These are phyloP conservation scores for Bipolaris gigantea DNA, from an alignment of 2,329 filamentous ascomycete species.

Conservation along the genomic window DNA sequence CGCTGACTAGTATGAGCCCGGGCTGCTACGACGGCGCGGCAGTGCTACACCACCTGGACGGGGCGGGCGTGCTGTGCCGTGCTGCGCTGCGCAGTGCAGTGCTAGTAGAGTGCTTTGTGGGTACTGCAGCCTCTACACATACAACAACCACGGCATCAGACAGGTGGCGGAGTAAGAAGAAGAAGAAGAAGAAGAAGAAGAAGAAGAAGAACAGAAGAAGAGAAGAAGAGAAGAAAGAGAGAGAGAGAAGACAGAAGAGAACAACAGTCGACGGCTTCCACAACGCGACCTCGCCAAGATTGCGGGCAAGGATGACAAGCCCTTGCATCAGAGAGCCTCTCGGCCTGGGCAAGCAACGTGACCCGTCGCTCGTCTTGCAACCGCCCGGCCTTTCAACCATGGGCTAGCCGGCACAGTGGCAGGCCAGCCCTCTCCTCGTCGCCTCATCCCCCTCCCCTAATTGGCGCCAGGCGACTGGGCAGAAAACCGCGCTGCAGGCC, in stretches of 20 bases:
- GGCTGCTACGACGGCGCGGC: conserved; percentile 11
- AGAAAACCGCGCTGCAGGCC: background rate
- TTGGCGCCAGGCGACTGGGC: background rate
- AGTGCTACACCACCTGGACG: background rate
- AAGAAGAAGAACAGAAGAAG: background rate
- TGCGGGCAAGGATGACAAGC: conserved; percentile 13
- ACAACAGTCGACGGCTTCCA: conserved; percentile 11
- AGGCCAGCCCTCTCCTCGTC: background rate
- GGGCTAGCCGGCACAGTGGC: background rate
- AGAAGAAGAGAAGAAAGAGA: background rate
- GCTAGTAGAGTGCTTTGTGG: too few species aligned
- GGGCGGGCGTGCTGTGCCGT: too few species aligned
- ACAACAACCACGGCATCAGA: too few species aligned
- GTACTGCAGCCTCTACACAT: too few species aligned
- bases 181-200: background rate
- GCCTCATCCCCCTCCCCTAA: background rate
- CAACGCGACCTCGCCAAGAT: conserved; percentile 15
- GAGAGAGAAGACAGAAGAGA: background rate
- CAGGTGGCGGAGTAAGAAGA: background rate
- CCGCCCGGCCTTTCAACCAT: background rate
- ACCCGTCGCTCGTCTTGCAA: background rate
- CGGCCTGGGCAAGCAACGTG: conserved; percentile 4
- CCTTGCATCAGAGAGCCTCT: background rate
- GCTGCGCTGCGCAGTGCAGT: too few species aligned
- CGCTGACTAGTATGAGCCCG: conserved; percentile 18